These are phyloP conservation scores for Ascocoryne sarcoides DNA, from an alignment of 2,329 filamentous ascomycete species.

Conservation along the genomic window DNA sequence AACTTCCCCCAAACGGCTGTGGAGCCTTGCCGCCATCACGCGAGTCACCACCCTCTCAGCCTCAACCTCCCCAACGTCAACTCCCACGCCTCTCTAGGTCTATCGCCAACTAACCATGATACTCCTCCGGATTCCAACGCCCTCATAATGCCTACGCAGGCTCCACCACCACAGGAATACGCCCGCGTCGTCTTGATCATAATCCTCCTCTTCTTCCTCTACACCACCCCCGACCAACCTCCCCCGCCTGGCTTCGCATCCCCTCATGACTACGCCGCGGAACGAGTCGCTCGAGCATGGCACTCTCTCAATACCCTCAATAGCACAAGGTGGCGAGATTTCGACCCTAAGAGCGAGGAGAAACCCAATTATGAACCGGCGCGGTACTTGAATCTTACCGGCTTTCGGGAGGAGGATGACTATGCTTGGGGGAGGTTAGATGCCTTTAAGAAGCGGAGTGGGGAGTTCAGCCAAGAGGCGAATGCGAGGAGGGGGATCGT, in stretches of 20 bases:
- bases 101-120: not conserved
- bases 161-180: constrained; percentile 21
- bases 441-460: constrained; percentile 55
- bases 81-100: too few species aligned
- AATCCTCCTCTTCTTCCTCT: constrained; percentile 27
- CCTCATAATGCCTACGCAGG: constrained; percentile 19
- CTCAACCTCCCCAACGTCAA: too few species aligned
- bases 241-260: constrained; percentile 33
- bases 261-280: constrained; percentile 34
- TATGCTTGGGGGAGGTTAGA: constrained; percentile 71
- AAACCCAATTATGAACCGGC: constrained; percentile 17
- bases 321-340: constrained; percentile 51
- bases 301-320: constrained; percentile 46
- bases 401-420: constrained; percentile 63
- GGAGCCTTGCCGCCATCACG: not conserved
- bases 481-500: constrained; percentile 25
- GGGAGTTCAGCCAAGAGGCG: constrained; percentile 49
- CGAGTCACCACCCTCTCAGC: not conserved
- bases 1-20: not conserved
- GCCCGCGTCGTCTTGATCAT: constrained; percentile 24
- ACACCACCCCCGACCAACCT: constrained; percentile 21
- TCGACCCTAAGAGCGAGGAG: constrained; percentile 35
- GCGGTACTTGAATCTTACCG: constrained; percentile 62
- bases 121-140: not conserved
- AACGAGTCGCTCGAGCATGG: constrained; percentile 43